phyloP scores from a whole-genome alignment of 2,329 filamentous ascomycete species.

The Diaporthe ilicicola region DNA sequence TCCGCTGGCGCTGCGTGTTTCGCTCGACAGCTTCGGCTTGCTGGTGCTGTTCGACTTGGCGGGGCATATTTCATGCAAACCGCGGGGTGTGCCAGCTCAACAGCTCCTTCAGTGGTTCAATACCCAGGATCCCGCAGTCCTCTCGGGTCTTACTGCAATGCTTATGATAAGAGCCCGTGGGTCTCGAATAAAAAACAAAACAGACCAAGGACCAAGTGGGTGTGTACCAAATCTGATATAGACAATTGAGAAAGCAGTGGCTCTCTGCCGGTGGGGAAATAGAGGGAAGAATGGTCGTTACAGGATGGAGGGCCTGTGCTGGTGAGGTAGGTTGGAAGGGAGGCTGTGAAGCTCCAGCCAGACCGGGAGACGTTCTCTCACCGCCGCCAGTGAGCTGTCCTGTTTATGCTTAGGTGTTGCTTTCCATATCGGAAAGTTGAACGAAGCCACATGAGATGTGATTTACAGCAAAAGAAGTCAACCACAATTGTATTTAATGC shows the following conservation, averaged over 20 bases:
- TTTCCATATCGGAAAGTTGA: neutral
- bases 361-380: neutral
- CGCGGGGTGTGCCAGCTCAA: constrained; percentile 24
- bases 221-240: neutral
- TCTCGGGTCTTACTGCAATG: neutral
- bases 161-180: neutral
- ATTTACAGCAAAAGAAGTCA: neutral
- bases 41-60: constrained; percentile 25
- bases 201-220: neutral
- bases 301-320: neutral
- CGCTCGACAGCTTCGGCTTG: neutral
- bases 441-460: neutral
- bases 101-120: neutral
- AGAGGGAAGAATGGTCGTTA: neutral
- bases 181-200: constrained; percentile 1
- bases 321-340: neutral
- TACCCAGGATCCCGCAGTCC: constrained; percentile 1
- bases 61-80: constrained; percentile 26
- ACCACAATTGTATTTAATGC: neutral
- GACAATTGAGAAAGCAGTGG: neutral
- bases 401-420: no score
- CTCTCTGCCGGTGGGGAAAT: neutral
- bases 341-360: constrained; percentile 17
- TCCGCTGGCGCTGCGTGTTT: constrained; percentile 17
- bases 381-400: constrained; percentile 11